These are phyloP conservation scores for Cytospora piceae DNA, from an alignment of 2,329 filamentous ascomycete genomes.

Conservation along the genomic window DNA sequence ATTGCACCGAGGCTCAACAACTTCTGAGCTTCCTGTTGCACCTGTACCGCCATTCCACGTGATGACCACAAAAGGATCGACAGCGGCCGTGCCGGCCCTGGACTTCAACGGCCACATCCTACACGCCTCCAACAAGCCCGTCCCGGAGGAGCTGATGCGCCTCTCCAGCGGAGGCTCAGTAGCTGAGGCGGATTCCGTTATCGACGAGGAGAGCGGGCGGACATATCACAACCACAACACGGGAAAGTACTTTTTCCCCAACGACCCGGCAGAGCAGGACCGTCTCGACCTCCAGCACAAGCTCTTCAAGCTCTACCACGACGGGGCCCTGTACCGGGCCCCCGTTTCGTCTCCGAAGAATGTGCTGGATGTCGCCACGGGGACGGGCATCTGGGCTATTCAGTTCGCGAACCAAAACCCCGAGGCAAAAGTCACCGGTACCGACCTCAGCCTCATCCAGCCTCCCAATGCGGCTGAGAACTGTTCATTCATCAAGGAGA, in stretches of 20 bases:
- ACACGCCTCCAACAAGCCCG: conserved; percentile 14
- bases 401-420: conserved; percentile 49
- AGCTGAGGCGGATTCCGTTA: conserved; percentile 14
- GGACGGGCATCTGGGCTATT: conserved; percentile 55
- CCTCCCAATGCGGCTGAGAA: conserved; percentile 52
- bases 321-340: conserved; percentile 48
- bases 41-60: neutral
- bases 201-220: conserved; percentile 23
- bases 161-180: conserved; percentile 15
- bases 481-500: conserved; percentile 57
- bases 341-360: conserved; percentile 48
- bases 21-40: neutral
- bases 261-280: conserved; percentile 41
- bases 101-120: conserved; percentile 19
- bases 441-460: conserved; percentile 52
- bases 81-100: neutral
- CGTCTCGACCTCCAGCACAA: conserved; percentile 45
- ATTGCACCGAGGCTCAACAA: neutral
- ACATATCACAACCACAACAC: conserved; percentile 26
- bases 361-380: conserved; percentile 52
- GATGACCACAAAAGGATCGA: neutral
- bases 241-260: conserved; percentile 39
- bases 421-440: conserved; percentile 44
- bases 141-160: conserved; percentile 22
- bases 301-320: conserved; percentile 44